phyloP scores from a whole-genome alignment of 140 eudicot genomes.

The Flaveria floridana region DNA sequence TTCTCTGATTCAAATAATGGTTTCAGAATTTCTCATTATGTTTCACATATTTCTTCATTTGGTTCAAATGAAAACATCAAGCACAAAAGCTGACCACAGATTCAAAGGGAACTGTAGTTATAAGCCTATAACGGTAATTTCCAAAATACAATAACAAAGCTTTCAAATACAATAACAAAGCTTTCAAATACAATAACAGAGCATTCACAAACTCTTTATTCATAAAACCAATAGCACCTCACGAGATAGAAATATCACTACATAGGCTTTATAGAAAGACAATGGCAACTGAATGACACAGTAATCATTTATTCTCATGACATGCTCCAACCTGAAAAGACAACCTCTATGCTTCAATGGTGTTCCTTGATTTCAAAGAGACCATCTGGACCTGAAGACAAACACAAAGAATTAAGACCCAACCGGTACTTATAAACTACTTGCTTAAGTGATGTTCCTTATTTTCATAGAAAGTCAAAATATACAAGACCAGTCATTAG shows the following conservation, averaged over 20 bases:
- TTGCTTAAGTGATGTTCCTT: not conserved
- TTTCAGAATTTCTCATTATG: no score
- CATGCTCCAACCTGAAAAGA: not conserved
- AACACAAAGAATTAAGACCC: not conserved
- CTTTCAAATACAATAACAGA: not conserved
- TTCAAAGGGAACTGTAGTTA: not conserved
- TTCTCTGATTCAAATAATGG: constrained; percentile 18
- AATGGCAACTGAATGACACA: not conserved
- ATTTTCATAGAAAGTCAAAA: not conserved
- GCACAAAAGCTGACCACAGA: not conserved
- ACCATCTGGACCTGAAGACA: constrained; percentile 76
- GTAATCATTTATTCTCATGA: not conserved
- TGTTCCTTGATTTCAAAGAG: constrained; percentile 68
- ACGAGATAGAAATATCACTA: constrained; percentile 1
- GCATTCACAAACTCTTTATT: constrained; percentile 23
- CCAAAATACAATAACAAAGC: not conserved
- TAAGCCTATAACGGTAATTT: not conserved
- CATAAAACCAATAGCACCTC: constrained; percentile 1
- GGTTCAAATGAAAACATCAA: not conserved
- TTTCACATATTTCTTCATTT: no score
- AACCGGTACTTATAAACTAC: not conserved
- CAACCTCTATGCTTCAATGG: constrained; percentile 32
- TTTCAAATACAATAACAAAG: not conserved
- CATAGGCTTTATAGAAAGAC: not conserved
- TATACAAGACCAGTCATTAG: not conserved